Evolutionary conservation across 192 early-diverging fungal species (phyloP).

Genomic region (Obelidium mucronatum): DNA sequence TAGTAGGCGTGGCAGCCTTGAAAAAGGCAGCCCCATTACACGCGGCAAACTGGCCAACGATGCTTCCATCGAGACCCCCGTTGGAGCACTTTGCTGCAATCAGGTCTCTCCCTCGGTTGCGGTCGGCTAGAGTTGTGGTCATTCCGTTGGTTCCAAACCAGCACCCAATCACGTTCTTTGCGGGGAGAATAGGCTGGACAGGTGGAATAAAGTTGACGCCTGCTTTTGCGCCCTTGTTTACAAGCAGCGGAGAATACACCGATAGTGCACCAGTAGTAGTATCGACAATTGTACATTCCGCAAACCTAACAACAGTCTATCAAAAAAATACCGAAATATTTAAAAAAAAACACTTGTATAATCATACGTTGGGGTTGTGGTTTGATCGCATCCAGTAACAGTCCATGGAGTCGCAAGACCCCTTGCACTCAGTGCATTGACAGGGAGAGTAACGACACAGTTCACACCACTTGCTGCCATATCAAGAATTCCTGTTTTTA

Average conservation of each 20-base stretch:
- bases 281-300: conserved; percentile 45
- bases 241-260: conserved; percentile 47
- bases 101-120: conserved; percentile 37
- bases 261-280: conserved; percentile 40
- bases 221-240: conserved; percentile 47
- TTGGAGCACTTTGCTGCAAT: conserved; percentile 45
- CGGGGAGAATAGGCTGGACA: conserved; percentile 39
- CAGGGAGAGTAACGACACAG: conserved; percentile 37
- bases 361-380: conserved; percentile 27
- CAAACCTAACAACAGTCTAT: too few species aligned
- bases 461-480: too few species aligned
- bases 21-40: conserved; percentile 49
- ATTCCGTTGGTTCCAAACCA: conserved; percentile 53
- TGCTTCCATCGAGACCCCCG: conserved; percentile 31
- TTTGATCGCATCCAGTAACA: conserved; percentile 45
- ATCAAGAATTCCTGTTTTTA: too few species aligned
- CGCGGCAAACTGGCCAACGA: conserved; percentile 51
- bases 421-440: conserved; percentile 27
- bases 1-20: conserved; percentile 35
- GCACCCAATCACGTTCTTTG: conserved; percentile 41
- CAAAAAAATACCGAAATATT: too few species aligned
- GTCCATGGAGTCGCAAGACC: conserved; percentile 27
- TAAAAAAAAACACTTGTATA: neutral
- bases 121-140: conserved; percentile 39
- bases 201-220: conserved; percentile 41